Conservation (phyloP, 495 filamentous ascomycete species). For the Hyaloscypha finlandica region DNA sequence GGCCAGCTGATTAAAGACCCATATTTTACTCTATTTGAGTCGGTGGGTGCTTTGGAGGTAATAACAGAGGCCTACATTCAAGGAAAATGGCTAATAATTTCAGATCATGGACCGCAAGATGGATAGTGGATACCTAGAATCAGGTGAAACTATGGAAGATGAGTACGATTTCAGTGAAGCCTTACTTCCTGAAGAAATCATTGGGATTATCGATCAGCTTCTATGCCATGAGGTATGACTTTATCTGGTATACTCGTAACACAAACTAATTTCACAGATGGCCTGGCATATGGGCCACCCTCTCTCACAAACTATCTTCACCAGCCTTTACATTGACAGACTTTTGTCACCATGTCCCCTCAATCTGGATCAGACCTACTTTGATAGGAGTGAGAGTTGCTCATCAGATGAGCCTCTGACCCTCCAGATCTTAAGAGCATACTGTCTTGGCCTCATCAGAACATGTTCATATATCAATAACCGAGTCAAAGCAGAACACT, state of each 20-base stretch:
- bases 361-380: constrained; percentile 69
- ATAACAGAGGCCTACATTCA: background rate
- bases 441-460: constrained; percentile 84
- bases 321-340: constrained; percentile 88
- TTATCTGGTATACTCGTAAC: background rate
- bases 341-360: constrained; percentile 71
- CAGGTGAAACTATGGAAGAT: constrained; percentile 78
- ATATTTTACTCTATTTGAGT: constrained; percentile 88
- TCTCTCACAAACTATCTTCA: constrained; percentile 91
- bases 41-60: constrained; percentile 90
- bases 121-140: constrained; percentile 84
- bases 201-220: constrained; percentile 94
- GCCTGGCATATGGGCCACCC: constrained; percentile 96
- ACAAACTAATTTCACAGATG: constrained; percentile 59
- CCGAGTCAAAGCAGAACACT: constrained; percentile 74
- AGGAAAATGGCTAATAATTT: background rate
- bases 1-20: constrained; percentile 94
- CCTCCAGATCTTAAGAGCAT: constrained; percentile 74
- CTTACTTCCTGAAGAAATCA: constrained; percentile 73
- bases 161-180: constrained; percentile 76
- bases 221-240: constrained; percentile 78
- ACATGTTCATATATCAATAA: constrained; percentile 78
- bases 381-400: constrained; percentile 40
- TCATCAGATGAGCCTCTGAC: constrained; percentile 47
- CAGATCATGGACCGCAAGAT: constrained; percentile 99